Evolutionary conservation across 23 red algal species (phyloP).

Genomic region (Chondrus crispus): DNA sequence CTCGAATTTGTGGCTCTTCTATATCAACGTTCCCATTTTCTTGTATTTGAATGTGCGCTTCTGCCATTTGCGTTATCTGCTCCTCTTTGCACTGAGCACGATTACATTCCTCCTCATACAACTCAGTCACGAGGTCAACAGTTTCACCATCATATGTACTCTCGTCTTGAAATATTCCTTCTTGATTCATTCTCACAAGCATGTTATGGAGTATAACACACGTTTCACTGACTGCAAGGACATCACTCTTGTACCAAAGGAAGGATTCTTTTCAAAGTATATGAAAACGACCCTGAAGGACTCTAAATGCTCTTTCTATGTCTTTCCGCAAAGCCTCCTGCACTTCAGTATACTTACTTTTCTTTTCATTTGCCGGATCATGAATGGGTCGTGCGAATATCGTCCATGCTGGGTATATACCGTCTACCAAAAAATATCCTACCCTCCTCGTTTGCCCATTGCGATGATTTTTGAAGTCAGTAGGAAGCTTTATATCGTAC

Average conservation of each 20-base stretch:
- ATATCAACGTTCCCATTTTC: background rate
- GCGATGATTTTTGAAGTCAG: constrained; percentile 1
- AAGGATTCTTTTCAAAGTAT: background rate
- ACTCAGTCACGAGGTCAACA: background rate
- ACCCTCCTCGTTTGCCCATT: background rate
- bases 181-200: background rate
- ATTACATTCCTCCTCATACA: background rate
- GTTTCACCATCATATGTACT: background rate
- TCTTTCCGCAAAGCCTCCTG: constrained; percentile 29
- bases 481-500: constrained; percentile 1
- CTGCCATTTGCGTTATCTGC: background rate
- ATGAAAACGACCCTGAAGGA: constrained; percentile 7
- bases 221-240: constrained; percentile 1
- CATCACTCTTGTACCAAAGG: background rate
- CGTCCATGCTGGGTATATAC: constrained; percentile 13
- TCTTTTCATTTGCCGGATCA: constrained; percentile 13
- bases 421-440: background rate
- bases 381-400: constrained; percentile 25
- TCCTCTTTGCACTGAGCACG: background rate
- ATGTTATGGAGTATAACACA: constrained; percentile 47
- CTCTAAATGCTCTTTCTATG: constrained; percentile 20
- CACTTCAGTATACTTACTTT: constrained; percentile 12
- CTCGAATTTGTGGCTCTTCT: background rate
- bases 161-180: constrained; percentile 7
- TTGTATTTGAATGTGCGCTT: background rate